phyloP scores from a whole-genome alignment of 805 yeast genomes.

The Yarrowia deformans region DNA sequence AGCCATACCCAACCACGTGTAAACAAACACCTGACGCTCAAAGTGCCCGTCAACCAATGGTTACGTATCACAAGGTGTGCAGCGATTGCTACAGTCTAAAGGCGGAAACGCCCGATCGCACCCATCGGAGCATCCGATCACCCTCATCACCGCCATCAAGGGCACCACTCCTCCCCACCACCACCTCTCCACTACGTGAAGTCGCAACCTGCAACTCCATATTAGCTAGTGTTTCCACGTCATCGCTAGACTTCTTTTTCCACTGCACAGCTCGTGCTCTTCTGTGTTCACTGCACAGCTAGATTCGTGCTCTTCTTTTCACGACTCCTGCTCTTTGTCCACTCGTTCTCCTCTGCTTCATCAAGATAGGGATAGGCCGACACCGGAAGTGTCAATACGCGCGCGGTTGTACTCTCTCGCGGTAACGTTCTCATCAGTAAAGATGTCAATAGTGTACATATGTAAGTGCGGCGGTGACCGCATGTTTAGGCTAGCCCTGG shows the following conservation, averaged over 20 bases:
- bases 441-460: conserved; percentile 36
- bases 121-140: too few relatives aligned
- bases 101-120: too few relatives aligned
- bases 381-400: not conserved
- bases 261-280: conserved; percentile 8
- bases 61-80: conserved; percentile 5
- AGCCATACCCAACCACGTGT: conserved; percentile 30
- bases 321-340: too few relatives aligned
- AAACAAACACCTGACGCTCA: conserved; percentile 5
- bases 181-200: not conserved
- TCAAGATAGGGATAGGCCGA: conserved; percentile 29
- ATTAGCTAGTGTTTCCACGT: conserved; percentile 6
- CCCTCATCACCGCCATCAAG: too few relatives aligned
- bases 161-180: not conserved
- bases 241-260: conserved; percentile 8
- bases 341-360: not conserved
- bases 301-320: too few relatives aligned
- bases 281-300: too few relatives aligned
- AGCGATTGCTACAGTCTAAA: too few relatives aligned
- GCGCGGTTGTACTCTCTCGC: conserved; percentile 16
- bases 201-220: not conserved
- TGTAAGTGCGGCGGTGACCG: conserved; percentile 13
- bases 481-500: not conserved
- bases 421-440: conserved; percentile 3
- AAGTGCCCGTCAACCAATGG: conserved; percentile 12